Conservation (phyloP, 208 protist species). For the Trypanosomatidae sp. region DNA sequence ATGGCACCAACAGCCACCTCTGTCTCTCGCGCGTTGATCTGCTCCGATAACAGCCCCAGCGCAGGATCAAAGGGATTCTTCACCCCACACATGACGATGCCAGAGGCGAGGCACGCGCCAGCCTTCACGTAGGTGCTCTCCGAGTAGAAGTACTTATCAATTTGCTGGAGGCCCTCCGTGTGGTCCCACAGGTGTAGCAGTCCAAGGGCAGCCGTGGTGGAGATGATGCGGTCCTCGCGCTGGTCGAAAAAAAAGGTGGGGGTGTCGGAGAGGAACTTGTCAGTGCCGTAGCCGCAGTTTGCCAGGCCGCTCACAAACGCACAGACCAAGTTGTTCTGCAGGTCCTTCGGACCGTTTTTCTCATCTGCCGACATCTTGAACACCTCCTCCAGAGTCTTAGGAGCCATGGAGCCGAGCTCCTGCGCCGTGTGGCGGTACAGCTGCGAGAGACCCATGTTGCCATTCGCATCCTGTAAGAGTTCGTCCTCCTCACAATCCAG, state of each 20-base stretch:
- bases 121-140: constrained; percentile 96
- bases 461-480: constrained; percentile 86
- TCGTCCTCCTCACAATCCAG: constrained; percentile 91
- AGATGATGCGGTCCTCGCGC: constrained; percentile 96
- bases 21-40: constrained; percentile 61
- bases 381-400: constrained; percentile 98
- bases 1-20: constrained; percentile 91
- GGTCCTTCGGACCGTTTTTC: constrained; percentile 49
- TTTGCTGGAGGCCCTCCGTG: constrained; percentile 94
- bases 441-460: constrained; percentile 95
- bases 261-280: constrained; percentile 95
- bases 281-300: constrained; percentile 97
- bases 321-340: constrained; percentile 95
- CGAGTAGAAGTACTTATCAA: constrained; percentile 97
- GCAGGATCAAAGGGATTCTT: constrained; percentile 95
- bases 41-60: constrained; percentile 90
- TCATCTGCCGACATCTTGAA: constrained; percentile 92
- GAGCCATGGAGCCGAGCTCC: constrained; percentile 96
- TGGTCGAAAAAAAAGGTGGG: constrained; percentile 96
- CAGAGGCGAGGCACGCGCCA: constrained; percentile 95
- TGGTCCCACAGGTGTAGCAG: constrained; percentile 98
- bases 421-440: constrained; percentile 94
- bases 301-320: constrained; percentile 97
- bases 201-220: constrained; percentile 96
- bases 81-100: constrained; percentile 87